These are phyloP conservation scores for Colletotrichum destructivum DNA, from an alignment of 2,329 filamentous ascomycete genomes.

Conservation along the genomic window DNA sequence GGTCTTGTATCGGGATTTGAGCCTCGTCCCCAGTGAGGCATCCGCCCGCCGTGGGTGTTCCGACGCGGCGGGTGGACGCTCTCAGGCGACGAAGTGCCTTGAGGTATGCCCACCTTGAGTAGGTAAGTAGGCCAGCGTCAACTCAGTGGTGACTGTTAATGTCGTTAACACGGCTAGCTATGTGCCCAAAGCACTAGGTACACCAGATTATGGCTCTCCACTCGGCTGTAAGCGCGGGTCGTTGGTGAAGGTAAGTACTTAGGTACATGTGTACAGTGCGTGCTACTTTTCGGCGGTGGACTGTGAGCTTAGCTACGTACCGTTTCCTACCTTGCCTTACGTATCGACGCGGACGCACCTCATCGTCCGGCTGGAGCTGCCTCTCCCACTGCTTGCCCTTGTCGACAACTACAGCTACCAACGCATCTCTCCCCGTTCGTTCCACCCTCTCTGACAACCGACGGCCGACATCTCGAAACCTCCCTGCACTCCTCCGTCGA, in stretches of 20 bases:
- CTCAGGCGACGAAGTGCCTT: not conserved
- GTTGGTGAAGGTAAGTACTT: not conserved
- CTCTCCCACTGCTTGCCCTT: conserved; percentile 1
- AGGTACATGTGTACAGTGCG: conserved; percentile 1
- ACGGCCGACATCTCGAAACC: not conserved
- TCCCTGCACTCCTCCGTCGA: not conserved
- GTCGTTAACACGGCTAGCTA: not conserved
- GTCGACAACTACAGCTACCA: conserved; percentile 16
- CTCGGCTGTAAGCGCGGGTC: not conserved
- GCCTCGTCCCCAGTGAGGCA: not conserved
- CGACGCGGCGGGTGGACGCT: not conserved
- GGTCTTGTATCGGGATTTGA: conserved; percentile 23
- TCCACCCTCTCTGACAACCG: not conserved
- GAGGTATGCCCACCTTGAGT: not conserved
- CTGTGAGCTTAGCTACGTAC: conserved; percentile 20
- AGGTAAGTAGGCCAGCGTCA: not conserved
- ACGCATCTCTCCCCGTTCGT: not conserved
- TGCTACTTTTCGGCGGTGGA: not conserved
- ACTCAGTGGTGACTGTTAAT: not conserved
- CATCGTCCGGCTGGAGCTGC: conserved; percentile 3
- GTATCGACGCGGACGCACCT: conserved; percentile 4
- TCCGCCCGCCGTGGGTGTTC: conserved; percentile 1
- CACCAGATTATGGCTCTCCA: not conserved
- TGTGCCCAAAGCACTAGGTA: not conserved
- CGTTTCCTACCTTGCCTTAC: conserved; percentile 3